Evolutionary conservation across 805 yeast genomes (phyloP), one percentile per base, ranked within the genome.

Genomic region (Wickerhamiella azyma): DNA sequence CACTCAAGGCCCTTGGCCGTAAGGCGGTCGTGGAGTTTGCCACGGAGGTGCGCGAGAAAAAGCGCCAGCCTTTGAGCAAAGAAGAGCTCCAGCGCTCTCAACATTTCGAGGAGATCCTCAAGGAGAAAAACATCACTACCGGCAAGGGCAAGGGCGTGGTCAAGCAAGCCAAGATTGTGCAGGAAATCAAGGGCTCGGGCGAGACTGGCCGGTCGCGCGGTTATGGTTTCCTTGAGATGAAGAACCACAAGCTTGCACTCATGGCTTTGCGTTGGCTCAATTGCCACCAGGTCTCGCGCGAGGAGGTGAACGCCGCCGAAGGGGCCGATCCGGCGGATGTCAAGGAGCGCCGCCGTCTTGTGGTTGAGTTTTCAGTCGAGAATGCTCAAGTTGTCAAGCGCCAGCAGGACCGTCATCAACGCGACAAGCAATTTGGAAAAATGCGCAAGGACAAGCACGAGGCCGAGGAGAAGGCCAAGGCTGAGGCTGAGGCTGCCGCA

Each of bases 241-340:
- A 86, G 64, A 94, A 88, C 63, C 98, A 92, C 63, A 82, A 81
- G 63, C 62, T 80, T 52, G 97, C 98, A 1, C 71, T 92, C 53
- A 88, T 86, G 96, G 96, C 94, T 2, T 74, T 92, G 47, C 77
- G 98, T 69, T 92, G 96, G 95, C 71, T 92, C 62, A 92, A 92
- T 62, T 95, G 94, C 7, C 96, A 89, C 60, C 80, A 76, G 58
- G 94, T 92, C 6, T 66, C 84, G 0, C 63, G 63, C 29, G 76
- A 71, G 9, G 96, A 88, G 62, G 73, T 85, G 36, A 52, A 53
- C 1, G 60, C 43, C 5, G 65, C 61, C 4, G 42, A 47, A 33
- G 49, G 46, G 9, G 57, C 50, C 10, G 56, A 50, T 24, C 53
- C 51, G 2, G 55, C 48, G 26, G 44, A 41, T 26, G 53, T 67